A percentile compares a stretch with the other conserved stretches of the same genome.
These are phyloP conservation scores for Marasmius tenuissimus DNA, from an alignment of 1,284 basidiomycete species.

Conservation along the genomic window DNA sequence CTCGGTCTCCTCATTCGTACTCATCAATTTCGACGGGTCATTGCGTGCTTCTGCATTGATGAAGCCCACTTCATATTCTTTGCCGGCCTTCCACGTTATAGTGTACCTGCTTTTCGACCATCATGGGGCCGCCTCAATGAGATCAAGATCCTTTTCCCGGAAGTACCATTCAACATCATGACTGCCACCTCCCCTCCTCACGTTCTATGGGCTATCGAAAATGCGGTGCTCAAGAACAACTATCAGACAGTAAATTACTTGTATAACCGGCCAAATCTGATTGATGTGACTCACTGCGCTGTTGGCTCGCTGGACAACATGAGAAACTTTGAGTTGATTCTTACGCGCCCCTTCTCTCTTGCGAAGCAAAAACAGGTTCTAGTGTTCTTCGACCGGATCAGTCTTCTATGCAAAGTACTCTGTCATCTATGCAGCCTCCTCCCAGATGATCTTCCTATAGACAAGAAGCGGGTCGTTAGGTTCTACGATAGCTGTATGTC, in stretches of 20 bases:
- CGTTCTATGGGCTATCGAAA: too few relatives aligned
- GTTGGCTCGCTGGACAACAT: too few relatives aligned
- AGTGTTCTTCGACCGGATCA: conserved; percentile 1
- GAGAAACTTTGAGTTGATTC: too few relatives aligned
- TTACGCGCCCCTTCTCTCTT: too few relatives aligned
- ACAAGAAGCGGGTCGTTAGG: conserved; percentile 14
- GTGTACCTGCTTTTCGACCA: conserved; percentile 24
- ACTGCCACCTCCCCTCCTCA: too few relatives aligned
- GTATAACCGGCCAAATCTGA: too few relatives aligned
- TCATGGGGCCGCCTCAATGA: conserved; percentile 10
- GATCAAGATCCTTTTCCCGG: background rate
- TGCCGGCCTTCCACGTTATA: conserved; percentile 21
- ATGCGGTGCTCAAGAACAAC: too few relatives aligned
- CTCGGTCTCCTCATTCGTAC: background rate
- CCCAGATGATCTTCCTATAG: conserved; percentile 4
- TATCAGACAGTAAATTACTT: too few relatives aligned
- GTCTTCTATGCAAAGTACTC: conserved; percentile 9
- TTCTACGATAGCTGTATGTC: conserved; percentile 31
- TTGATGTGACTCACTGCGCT: too few relatives aligned
- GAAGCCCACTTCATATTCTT: conserved; percentile 24
- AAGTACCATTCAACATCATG: background rate
- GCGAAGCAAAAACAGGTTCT: too few relatives aligned
- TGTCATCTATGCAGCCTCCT: conserved; percentile 10
- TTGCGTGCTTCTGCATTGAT: background rate
- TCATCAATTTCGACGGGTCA: background rate